Percentiles rank a stretch among this genome's conserved stretches.
Conservation (phyloP, 2,329 filamentous ascomycete genomes). For the Dothistroma septosporum region DNA sequence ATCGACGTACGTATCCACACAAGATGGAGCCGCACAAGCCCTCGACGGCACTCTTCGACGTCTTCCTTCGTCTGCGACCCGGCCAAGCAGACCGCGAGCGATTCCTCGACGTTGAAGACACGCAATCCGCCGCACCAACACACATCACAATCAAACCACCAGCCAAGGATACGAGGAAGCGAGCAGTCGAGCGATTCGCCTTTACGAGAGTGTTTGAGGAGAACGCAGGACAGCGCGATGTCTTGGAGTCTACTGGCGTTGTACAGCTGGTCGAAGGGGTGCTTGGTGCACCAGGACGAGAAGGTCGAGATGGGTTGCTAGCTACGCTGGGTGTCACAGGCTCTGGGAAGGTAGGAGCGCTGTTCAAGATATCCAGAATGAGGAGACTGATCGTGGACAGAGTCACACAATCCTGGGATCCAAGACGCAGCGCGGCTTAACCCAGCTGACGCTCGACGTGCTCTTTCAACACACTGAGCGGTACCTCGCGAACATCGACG, state of each 20-base stretch:
- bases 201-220: slow-evolving; percentile 95
- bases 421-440: slow-evolving; percentile 78
- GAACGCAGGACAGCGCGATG: slow-evolving; percentile 73
- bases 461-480: slow-evolving; percentile 76
- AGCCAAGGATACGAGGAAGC: slow-evolving; percentile 74
- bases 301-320: slow-evolving; percentile 82
- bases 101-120: slow-evolving; percentile 71
- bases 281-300: slow-evolving; percentile 64
- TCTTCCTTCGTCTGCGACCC: slow-evolving; percentile 73
- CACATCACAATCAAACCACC: slow-evolving; percentile 58
- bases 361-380: not conserved
- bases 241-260: slow-evolving; percentile 78
- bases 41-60: slow-evolving; percentile 67
- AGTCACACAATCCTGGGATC: slow-evolving; percentile 94
- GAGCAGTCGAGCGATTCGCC: slow-evolving; percentile 86
- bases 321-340: slow-evolving; percentile 92
- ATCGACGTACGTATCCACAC: slow-evolving; percentile 5
- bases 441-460: slow-evolving; percentile 85
- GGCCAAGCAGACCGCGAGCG: slow-evolving; percentile 52
- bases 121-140: slow-evolving; percentile 38
- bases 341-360: slow-evolving; percentile 73
- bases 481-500: slow-evolving; percentile 60
- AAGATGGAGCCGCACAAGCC: slow-evolving; percentile 26
- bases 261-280: slow-evolving; percentile 75
- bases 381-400: slow-evolving; percentile 45